Conservation (phyloP, 1,284 basidiomycete genomes). For the Fomitopsis schrenkii region DNA sequence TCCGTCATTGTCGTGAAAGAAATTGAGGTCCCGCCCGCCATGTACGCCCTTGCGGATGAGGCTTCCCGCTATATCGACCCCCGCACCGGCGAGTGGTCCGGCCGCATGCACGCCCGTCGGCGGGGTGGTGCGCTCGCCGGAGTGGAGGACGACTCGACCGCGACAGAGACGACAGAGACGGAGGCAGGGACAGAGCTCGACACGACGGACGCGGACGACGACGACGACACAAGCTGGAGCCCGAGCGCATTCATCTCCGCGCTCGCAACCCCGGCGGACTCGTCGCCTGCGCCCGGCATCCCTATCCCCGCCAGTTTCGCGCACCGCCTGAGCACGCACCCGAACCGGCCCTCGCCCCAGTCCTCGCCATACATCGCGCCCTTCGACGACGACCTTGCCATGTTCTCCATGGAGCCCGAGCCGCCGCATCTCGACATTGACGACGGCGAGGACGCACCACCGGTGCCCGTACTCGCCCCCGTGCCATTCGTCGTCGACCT, state of each 20-base stretch:
- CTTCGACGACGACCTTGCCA: conserved; percentile 30
- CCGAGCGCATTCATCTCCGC: conserved; percentile 10
- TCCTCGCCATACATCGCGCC: conserved; percentile 26
- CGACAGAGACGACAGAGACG: conserved; percentile 33
- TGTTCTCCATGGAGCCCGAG: conserved; percentile 49
- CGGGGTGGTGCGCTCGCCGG: conserved; percentile 6
- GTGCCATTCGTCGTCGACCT: conserved; percentile 44
- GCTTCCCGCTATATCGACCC: conserved; percentile 25
- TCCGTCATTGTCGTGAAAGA: conserved; percentile 86
- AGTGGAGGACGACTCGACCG: conserved; percentile 15
- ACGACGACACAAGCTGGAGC: conserved; percentile 8
- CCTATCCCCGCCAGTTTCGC: conserved; percentile 7
- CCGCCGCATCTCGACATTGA: conserved; percentile 26
- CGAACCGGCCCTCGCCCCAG: conserved; percentile 21
- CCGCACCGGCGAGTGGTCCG: conserved; percentile 27
- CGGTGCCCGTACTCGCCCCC: conserved; percentile 4
- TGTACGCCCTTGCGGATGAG: conserved; percentile 36
- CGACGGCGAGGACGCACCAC: conserved; percentile 13
- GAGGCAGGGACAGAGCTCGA: conserved; percentile 30
- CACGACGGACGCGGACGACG: conserved; percentile 34
- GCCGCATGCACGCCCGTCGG: conserved; percentile 22
- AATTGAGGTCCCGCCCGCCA: conserved; percentile 63
- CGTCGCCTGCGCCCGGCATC: conserved; percentile 5
- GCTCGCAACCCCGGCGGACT: conserved; percentile 11
- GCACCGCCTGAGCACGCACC: conserved; percentile 19